Base-by-base conservation (phyloP, 2,329 filamentous ascomycete species). In the Penicillium occitanis region DNA sequence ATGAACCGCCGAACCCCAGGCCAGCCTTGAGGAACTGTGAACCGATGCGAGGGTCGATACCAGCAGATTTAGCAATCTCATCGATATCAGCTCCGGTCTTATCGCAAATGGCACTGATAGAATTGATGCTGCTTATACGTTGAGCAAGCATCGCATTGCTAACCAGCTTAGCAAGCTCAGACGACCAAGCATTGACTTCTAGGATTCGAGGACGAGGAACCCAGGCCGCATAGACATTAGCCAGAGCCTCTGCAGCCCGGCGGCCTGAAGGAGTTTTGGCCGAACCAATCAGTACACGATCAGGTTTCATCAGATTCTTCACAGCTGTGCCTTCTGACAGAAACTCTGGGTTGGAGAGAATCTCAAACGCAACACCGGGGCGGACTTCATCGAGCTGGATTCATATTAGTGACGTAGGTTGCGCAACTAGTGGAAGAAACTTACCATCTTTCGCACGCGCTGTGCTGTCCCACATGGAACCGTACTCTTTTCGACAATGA, bases 321-420 rank as follows among this genome's bases (percentile, higher is more conserved):
- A 93, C 85, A 3, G 91, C 91, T 3, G 90, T 92, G 62, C 91
- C 91, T 69, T 91, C 91, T 30, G 91, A 89, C 51, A 94, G 81
- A 74, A 93, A 94, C 75, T 94, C 91, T 5, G 91, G 91, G 77
- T 93, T 93, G 55, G 90, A 92, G 30, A 93, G 84, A 64, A 93
- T 87, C 74, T 93, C 89, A 73, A 93, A 93, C 68, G 85, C 83
- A 13, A 88, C 82, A 19, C 84, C 85, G 0, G 89, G 88, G 13
- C 86, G 86, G 71, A 85, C 65, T 6, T 67, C 65, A 14, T 71
- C 55, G 11, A 73, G 66, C 71, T 75, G 60, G 14, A 68, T 4
- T 7, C 25, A 14, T 46, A 25, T 60, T 60, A 60, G 37, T n/a
- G 14, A 30, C 17, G 37, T 13, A 11, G 7, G 28, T 57, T 14